A percentile compares a stretch with the other conserved stretches of the same genome.
Conservation (phyloP, 805 yeast species). For the Wickerhamomyces chambardii region DNA sequence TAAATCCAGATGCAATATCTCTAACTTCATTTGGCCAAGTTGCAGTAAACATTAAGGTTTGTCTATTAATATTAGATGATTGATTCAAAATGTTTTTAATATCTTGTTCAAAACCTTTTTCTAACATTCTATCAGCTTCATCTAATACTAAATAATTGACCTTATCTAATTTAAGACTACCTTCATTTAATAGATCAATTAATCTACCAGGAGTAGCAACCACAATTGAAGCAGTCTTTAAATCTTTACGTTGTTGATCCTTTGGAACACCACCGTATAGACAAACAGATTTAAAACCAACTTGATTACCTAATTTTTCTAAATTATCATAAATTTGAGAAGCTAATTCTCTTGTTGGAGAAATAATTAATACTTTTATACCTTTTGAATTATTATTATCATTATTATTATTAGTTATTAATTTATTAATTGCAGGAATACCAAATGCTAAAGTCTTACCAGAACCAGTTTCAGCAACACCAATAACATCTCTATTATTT, state of each 20-base stretch:
- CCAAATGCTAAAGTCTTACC: slow-evolving; percentile 98
- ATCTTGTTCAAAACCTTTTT: slow-evolving; percentile 97
- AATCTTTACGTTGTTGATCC: slow-evolving; percentile 73
- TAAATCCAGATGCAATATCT: slow-evolving; percentile 77
- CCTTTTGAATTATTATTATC: slow-evolving; percentile 27
- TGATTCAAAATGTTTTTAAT: slow-evolving; percentile 72
- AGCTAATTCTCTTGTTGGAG: slow-evolving; percentile 98
- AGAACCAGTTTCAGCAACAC: slow-evolving; percentile 98
- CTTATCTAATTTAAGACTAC: slow-evolving; percentile 57
- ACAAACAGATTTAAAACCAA: slow-evolving; percentile 66
- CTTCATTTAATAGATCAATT: slow-evolving; percentile 84
- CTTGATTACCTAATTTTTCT: slow-evolving; percentile 48
- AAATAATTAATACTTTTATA: slow-evolving; percentile 72
- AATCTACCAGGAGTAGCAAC: slow-evolving; percentile 99
- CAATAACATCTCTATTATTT: slow-evolving; percentile 77
- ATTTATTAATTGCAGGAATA: slow-evolving; percentile 85
- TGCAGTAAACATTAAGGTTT: slow-evolving; percentile 98
- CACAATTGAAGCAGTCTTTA: slow-evolving; percentile 65
- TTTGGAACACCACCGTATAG: slow-evolving; percentile 97
- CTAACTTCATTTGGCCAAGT: slow-evolving; percentile 99
- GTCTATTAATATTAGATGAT: slow-evolving; percentile 48
- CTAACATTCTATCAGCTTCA: slow-evolving; percentile 98
- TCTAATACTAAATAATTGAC: slow-evolving; percentile 82
- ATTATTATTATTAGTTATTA: slow-evolving; percentile 25
- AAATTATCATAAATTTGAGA: slow-evolving; percentile 87